phyloP scores from a whole-genome alignment of 192 early-diverging fungal species.

The Coemansia sp. region DNA sequence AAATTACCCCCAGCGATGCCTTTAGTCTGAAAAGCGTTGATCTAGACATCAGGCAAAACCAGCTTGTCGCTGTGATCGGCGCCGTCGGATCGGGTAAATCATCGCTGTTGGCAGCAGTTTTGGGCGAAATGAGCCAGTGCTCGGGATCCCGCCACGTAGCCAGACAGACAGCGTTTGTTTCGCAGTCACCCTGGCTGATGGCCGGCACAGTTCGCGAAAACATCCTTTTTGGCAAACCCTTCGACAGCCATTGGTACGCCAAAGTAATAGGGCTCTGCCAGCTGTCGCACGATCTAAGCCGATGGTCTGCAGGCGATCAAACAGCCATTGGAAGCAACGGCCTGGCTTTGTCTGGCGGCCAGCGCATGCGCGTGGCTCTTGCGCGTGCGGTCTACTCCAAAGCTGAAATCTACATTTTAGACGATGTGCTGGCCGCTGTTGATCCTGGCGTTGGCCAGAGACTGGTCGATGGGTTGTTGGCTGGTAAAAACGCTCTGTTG shows the following conservation, averaged over 20 bases:
- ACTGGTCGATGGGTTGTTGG: slow-evolving; percentile 63
- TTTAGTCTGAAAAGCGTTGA: slow-evolving; percentile 61
- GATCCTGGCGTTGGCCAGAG: slow-evolving; percentile 61
- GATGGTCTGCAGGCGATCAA: slow-evolving; percentile 34
- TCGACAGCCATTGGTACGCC: slow-evolving; percentile 30
- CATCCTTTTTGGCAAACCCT: slow-evolving; percentile 37
- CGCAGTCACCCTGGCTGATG: slow-evolving; percentile 55
- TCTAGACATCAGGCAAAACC: slow-evolving; percentile 58
- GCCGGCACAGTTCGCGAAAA: slow-evolving; percentile 48
- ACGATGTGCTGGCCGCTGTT: slow-evolving; percentile 69
- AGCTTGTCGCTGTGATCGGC: slow-evolving; percentile 76
- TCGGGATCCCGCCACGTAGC: neutral
- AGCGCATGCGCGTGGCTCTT: slow-evolving; percentile 65
- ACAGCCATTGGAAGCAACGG: slow-evolving; percentile 63
- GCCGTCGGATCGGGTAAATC: slow-evolving; percentile 48
- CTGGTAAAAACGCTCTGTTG: slow-evolving; percentile 57
- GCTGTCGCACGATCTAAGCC: slow-evolving; percentile 28
- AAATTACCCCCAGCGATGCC: neutral
- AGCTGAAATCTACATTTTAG: slow-evolving; percentile 72
- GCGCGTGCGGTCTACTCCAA: slow-evolving; percentile 73
- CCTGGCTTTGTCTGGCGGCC: slow-evolving; percentile 62
- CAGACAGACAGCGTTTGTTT: slow-evolving; percentile 15
- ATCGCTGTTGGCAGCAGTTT: slow-evolving; percentile 70
- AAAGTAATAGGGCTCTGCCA: slow-evolving; percentile 24
- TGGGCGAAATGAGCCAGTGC: slow-evolving; percentile 68